Evolutionary conservation across 768 basidiomycete species (phyloP), one percentile per base, ranked within the genome.

Genomic region (Gyrodon lividus): DNA sequence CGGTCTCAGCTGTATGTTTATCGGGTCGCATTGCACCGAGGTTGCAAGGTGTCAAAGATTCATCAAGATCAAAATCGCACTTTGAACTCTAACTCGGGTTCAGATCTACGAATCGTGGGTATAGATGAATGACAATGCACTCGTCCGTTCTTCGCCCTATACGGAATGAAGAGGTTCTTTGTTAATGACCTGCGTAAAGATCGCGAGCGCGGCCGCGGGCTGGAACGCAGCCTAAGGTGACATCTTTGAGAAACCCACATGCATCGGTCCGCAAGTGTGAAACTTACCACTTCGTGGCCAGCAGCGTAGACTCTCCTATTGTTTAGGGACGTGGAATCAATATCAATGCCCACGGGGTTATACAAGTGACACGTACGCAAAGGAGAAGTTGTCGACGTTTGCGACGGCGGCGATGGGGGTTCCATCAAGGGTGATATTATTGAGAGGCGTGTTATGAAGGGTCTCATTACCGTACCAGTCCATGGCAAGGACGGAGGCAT

Each of bases 361-460:
- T 35, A 22, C 12, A 20, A 34, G 30, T 12, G 30, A n/a, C 19
- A 76, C 83, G 59, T 51, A 84, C 83, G 82, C 85, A 63, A 86
- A 87, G 0, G 80, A 72, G 60, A 86, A 85, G 51, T 83, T 82
- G 54, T 81, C 82, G 30, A 86, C 78, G 45, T 85, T 84, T 61
- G 82, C 77, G 16, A 84, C 73, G 0, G 82, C 78, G 0, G 81
- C 84, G 5, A 86, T 77, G 0, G 80, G 56, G 5, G 62, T 66
- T 1, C 77, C 81, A 33, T 73, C 46, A 23, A 86, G 75, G 0
- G 83, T 83, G 70, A 86, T 83, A 53, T 84, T 83, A 5, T 56
- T 74, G 14, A 75, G 71, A 13, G 73, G 71, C 3, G 74, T 77
- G 26, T 56, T 61, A 48, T 71, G 72, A n/a, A 77, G 58, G 0